Evolutionary conservation across 192 early-diverging fungal species (phyloP).

Genomic region (Linnemannia schmuckeri): DNA sequence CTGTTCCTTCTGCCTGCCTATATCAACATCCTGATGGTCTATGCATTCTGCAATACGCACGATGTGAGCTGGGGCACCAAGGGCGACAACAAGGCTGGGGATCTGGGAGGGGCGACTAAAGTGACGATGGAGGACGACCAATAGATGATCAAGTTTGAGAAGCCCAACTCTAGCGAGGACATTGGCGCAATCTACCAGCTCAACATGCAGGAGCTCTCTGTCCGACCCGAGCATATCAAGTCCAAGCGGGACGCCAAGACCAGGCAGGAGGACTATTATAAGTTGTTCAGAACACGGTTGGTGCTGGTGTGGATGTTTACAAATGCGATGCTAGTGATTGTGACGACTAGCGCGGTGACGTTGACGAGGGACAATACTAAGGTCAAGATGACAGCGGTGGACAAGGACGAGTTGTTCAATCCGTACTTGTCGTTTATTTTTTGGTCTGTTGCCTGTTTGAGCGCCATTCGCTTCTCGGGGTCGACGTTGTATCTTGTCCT

Average conservation of each 20-base stretch:
- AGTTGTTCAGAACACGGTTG: conserved; percentile 84
- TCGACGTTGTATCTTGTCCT: conserved; percentile 77
- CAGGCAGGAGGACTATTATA: conserved; percentile 92
- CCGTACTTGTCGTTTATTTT: conserved; percentile 86
- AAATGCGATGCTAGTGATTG: conserved; percentile 81
- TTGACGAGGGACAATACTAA: background rate
- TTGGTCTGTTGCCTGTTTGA: conserved; percentile 82
- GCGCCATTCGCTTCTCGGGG: conserved; percentile 82
- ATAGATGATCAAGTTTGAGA: conserved; percentile 76
- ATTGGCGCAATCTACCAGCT: conserved; percentile 88
- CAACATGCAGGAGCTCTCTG: conserved; percentile 72
- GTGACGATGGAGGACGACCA: conserved; percentile 76
- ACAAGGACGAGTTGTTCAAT: conserved; percentile 68
- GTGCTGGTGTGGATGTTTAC: conserved; percentile 89
- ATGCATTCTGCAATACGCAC: conserved; percentile 94
- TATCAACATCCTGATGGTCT: conserved; percentile 93
- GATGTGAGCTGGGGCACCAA: conserved; percentile 97
- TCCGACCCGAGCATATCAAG: conserved; percentile 59
- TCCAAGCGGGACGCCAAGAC: conserved; percentile 80
- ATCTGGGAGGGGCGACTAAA: conserved; percentile 78
- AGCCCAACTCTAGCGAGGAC: conserved; percentile 81
- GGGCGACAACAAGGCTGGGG: conserved; percentile 78
- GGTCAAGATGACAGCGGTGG: background rate
- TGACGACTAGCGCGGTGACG: conserved; percentile 67
- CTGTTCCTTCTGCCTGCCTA: conserved; percentile 88